These are phyloP conservation scores for Chenopodium formosanum DNA, from an alignment of 148 eudicot species.

Conservation along the genomic window DNA sequence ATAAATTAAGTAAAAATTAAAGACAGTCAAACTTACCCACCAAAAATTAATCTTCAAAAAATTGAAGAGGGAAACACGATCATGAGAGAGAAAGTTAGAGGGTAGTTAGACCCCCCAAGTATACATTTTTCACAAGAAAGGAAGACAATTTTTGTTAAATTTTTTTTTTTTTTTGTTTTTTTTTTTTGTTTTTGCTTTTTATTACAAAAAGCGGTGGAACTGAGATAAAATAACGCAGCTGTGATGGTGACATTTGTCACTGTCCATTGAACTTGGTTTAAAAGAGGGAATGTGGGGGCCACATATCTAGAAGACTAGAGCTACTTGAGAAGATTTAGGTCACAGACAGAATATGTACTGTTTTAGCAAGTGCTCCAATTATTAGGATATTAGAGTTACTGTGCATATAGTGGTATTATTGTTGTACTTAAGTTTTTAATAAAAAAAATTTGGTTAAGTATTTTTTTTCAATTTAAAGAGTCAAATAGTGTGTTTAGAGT, in stretches of 20 bases:
- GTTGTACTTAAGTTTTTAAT: no score
- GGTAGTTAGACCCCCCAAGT: background rate
- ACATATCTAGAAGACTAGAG: no score
- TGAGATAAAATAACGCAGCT: constrained; percentile 5
- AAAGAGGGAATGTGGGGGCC: background rate
- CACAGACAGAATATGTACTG: no score
- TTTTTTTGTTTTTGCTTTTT: background rate
- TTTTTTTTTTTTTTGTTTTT: no score
- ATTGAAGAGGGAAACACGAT: constrained; percentile 7
- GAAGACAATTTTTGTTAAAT: no score
- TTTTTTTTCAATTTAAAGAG: no score
- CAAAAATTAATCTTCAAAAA: background rate
- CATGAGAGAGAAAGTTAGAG: background rate
- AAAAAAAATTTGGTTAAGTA: no score
- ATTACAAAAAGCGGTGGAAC: constrained; percentile 7
- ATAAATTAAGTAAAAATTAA: background rate
- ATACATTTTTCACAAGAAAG: background rate
- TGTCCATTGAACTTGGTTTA: background rate
- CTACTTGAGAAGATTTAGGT: no score
- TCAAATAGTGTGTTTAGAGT: no score
- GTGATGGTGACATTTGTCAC: background rate
- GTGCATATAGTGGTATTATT: no score
- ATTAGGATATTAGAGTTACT: no score
- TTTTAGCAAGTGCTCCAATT: no score
- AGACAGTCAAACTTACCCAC: constrained; percentile 7